Evolutionary conservation across 2,329 filamentous ascomycete genomes (phyloP), one percentile per base, ranked within the genome.

Genomic region (Stemphylium lycopersici): DNA sequence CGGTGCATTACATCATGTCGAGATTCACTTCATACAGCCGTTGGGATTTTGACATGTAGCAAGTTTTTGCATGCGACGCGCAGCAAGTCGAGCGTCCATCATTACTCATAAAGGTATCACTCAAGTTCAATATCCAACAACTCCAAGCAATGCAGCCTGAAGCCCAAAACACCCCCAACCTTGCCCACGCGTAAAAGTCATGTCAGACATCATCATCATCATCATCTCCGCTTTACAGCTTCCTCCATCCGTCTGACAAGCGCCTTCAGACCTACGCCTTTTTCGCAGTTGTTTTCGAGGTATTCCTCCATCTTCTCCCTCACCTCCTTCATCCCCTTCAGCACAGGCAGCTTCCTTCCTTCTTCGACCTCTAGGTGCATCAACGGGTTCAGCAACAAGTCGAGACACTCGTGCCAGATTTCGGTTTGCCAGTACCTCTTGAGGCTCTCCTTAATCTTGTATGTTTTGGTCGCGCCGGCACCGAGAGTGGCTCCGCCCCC

Each of bases 351-450:
- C 62, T 77, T 83, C n/a, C 73, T 76, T 1, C 81, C 85, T 24
- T 87, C 86, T 74, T 93, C 92, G 1, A 71, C 78, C 8, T 83
- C 83, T n/a, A 84, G 75, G 75, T 87, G 86, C 53, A 81, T 82
- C 2, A 84, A 81, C 0, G 93, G 93, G 74, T 99, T 99, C 38
- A 99, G 80, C 61, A 98, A 77, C 54, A 98, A 67, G 61, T 93
- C 89, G 73, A 99, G 96, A 42, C 89, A 87, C 56, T 90, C 87
- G 2, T 72, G 77, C 95, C 95, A 99, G 39, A 98, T 85, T 44
- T 96, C 92, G 43, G 87, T 89, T 80, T 98, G 93, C 95, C 95
- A 99, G 77, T 99, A 99, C 39, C 95, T 79, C 80, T 99, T 99
- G 56, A 98, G 78, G 12, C 81, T 85, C 76, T 97, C 93, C 46